phyloP scores from a whole-genome alignment of 192 early-diverging fungal genomes.

The Backusella tarrabulga region DNA sequence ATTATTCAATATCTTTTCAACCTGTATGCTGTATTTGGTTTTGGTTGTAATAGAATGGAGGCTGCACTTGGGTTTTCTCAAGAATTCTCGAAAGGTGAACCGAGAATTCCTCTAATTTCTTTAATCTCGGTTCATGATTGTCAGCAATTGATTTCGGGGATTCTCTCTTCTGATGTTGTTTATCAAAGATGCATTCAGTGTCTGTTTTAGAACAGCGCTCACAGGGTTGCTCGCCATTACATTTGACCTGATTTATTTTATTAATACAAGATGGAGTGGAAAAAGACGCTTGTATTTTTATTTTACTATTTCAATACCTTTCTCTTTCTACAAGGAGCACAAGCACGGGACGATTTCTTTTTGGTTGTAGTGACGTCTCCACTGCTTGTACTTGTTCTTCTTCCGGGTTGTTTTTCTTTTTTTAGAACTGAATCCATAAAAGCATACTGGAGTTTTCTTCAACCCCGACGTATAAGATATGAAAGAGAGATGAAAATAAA shows the following conservation, averaged over 20 bases:
- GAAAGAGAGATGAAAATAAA: neutral
- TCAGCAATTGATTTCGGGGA: neutral
- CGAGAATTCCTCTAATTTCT: neutral
- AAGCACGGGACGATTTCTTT: slow-evolving; percentile 17
- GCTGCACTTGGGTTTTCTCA: neutral
- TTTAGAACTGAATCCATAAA: neutral
- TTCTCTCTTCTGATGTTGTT: slow-evolving; percentile 1
- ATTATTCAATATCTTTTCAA: neutral
- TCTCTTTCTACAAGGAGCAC: slow-evolving; percentile 23
- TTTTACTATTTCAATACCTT: slow-evolving; percentile 5
- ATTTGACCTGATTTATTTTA: slow-evolving; percentile 13
- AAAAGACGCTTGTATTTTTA: neutral
- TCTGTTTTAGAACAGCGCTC: slow-evolving; percentile 13
- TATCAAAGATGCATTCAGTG: slow-evolving; percentile 20
- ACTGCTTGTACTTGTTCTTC: neutral
- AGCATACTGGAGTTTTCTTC: neutral
- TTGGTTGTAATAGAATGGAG: neutral
- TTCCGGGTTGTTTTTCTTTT: neutral
- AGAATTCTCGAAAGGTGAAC: neutral
- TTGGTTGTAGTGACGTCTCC: neutral
- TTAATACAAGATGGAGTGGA: neutral
- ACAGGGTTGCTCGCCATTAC: slow-evolving; percentile 24
- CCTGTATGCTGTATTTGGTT: neutral
- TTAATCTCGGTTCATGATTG: slow-evolving; percentile 12
- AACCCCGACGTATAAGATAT: neutral